Percentiles rank a stretch among this genome's conserved stretches.
These are phyloP conservation scores for Inosperma sp. DNA, from an alignment of 768 basidiomycete genomes.

Conservation along the genomic window DNA sequence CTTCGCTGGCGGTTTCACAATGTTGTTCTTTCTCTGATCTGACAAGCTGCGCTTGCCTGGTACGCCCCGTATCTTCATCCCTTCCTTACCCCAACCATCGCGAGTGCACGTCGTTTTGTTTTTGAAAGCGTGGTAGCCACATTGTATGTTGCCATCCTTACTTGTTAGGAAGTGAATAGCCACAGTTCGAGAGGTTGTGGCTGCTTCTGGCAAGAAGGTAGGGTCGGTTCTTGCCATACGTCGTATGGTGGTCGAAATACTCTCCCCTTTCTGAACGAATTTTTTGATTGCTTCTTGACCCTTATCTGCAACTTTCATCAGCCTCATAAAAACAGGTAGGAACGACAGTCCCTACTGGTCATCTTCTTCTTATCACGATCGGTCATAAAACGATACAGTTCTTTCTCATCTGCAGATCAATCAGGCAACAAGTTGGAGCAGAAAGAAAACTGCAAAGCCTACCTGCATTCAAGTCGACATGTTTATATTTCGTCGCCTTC, in stretches of 20 bases:
- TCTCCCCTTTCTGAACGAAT: neutral
- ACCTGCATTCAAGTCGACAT: neutral
- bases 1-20: neutral
- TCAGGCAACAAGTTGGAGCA: neutral
- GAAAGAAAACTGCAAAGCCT: neutral
- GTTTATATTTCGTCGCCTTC: neutral
- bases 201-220: neutral
- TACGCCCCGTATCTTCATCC: neutral
- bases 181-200: neutral
- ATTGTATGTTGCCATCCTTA: neutral
- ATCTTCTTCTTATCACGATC: neutral
- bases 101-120: neutral
- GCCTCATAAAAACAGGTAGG: neutral
- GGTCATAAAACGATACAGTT: neutral
- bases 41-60: neutral
- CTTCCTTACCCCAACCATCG: conserved; percentile 6
- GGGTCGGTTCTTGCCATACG: neutral
- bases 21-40: neutral
- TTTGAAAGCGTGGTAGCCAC: neutral
- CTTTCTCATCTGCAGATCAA: neutral
- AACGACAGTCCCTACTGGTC: neutral
- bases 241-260: neutral
- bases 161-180: neutral
- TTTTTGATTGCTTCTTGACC: neutral
- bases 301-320: neutral